phyloP scores from a whole-genome alignment of 345 rosid genomes.

The Arabidopsis arenosa region DNA sequence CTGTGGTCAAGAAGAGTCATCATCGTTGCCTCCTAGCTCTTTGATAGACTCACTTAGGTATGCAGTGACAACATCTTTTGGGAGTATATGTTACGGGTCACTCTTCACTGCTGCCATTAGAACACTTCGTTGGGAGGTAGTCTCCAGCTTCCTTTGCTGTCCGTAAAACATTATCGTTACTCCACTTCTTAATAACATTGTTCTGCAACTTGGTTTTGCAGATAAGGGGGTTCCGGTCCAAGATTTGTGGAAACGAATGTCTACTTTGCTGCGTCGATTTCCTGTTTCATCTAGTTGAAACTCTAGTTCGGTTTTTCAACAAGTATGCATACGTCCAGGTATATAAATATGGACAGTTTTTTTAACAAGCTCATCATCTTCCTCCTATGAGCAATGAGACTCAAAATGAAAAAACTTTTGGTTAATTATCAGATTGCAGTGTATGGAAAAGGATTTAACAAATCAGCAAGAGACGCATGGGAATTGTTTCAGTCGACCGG shows the following conservation, averaged over 20 bases:
- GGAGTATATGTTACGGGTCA: slow-evolving; percentile 97
- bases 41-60: slow-evolving; percentile 69
- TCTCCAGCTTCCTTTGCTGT: slow-evolving; percentile 10
- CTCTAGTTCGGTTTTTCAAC: slow-evolving; percentile 97
- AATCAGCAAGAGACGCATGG: slow-evolving; percentile 98
- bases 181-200: not conserved
- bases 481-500: slow-evolving; percentile 97
- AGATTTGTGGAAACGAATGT: slow-evolving; percentile 95
- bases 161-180: not conserved
- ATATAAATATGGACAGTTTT: slow-evolving; percentile 28
- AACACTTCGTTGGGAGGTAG: slow-evolving; percentile 96
- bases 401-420: not conserved
- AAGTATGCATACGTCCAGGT: slow-evolving; percentile 98
- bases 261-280: slow-evolving; percentile 95
- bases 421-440: slow-evolving; percentile 70
- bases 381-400: slow-evolving; percentile 3
- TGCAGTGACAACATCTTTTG: slow-evolving; percentile 91
- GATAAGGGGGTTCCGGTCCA: slow-evolving; percentile 96
- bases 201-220: slow-evolving; percentile 33
- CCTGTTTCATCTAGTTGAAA: slow-evolving; percentile 89
- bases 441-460: slow-evolving; percentile 90
- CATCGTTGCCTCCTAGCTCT: slow-evolving; percentile 80
- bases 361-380: not conserved
- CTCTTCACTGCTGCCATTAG: slow-evolving; percentile 97
- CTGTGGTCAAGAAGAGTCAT: slow-evolving; percentile 74